Base-by-base conservation (phyloP, 495 filamentous ascomycete genomes). In the Beverwykella pulmonaria region DNA sequence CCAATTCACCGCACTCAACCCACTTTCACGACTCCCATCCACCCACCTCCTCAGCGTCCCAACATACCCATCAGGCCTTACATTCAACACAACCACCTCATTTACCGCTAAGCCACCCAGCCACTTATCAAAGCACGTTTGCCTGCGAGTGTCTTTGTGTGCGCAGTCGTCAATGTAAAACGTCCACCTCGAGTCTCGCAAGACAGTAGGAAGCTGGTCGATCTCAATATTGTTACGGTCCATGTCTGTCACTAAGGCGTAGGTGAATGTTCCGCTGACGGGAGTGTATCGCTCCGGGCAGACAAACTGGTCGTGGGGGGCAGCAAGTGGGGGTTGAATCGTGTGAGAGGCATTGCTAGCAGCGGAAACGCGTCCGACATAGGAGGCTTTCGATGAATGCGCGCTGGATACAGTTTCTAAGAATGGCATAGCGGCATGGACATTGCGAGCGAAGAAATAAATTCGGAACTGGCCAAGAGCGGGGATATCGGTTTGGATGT, bases 401-500 rank as follows among this genome's bases (percentile, higher is more conserved):
- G 75, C 71, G 27, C 78, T 71, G 59, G 82, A 87, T 57, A 89
- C 76, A 0, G 73, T 75, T 5, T 80, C 75, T 44, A 90, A 78
- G 67, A 89, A 88, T 1, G 71, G 70, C 61, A 73, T 74, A 0
- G 83, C 79, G n/a, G 76, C 73, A 25, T 78, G 74, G 19, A 87
- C 78, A 65, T 88, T 79, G 47, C 82, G 82, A 14, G 84, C 81
- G 50, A 90, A 81, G 58, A 90, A 80, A 73, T 86, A 90, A 23
- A 90, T 79, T 22, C 86, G 80, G 76, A 90, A 91, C 66, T 90
- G 88, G 12, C 87, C 82, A 5, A 89, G 73, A 65, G 88, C 78
- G 1, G 88, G 87, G n/a, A 90, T 87, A 69, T 90, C 87, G 4
- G 89, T 82, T 69, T 91, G 87, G 26, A 90, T 78, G 63, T 90